These are phyloP conservation scores for Homolaphlyctis polyrhiza DNA, from an alignment of 371 early-diverging fungal genomes.

Conservation along the genomic window DNA sequence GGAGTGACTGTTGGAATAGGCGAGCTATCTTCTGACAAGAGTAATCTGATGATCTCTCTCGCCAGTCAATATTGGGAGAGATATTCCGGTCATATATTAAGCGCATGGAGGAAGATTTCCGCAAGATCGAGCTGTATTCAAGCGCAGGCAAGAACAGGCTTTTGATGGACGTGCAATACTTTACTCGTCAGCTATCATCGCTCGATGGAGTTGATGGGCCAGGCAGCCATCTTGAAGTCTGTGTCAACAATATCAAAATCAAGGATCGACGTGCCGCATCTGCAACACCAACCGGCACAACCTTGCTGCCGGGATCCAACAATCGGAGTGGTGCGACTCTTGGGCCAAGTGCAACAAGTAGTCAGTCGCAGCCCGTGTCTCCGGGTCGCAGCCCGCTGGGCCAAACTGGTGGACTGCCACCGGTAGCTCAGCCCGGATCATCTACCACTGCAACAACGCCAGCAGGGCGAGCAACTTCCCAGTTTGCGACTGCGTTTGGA, in stretches of 20 bases:
- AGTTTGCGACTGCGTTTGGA: conserved; percentile 20
- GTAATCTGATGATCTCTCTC: background rate
- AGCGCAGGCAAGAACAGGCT: conserved; percentile 75
- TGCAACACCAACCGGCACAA: background rate
- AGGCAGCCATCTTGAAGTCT: conserved; percentile 67
- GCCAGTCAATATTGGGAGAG: conserved; percentile 26
- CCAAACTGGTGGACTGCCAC: background rate
- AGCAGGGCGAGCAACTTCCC: background rate
- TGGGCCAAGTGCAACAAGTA: background rate
- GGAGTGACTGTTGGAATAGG: background rate
- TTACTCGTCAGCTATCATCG: conserved; percentile 56
- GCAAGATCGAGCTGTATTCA: conserved; percentile 56
- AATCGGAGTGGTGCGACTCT: background rate
- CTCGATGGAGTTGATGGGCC: conserved; percentile 71
- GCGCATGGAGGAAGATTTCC: conserved; percentile 68
- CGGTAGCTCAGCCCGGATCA: background rate
- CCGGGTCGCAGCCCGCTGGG: too few relatives aligned
- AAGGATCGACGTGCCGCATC: conserved; percentile 28
- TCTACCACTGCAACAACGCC: background rate
- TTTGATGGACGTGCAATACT: conserved; percentile 67
- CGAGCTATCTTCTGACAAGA: background rate
- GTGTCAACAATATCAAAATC: conserved; percentile 65
- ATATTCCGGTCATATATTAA: conserved; percentile 72
- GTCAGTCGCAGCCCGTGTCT: background rate
- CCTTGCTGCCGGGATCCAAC: background rate